These are phyloP conservation scores for Heterococcus sp. DNA, from an alignment of 108 stramenopile genomes.

Conservation along the genomic window DNA sequence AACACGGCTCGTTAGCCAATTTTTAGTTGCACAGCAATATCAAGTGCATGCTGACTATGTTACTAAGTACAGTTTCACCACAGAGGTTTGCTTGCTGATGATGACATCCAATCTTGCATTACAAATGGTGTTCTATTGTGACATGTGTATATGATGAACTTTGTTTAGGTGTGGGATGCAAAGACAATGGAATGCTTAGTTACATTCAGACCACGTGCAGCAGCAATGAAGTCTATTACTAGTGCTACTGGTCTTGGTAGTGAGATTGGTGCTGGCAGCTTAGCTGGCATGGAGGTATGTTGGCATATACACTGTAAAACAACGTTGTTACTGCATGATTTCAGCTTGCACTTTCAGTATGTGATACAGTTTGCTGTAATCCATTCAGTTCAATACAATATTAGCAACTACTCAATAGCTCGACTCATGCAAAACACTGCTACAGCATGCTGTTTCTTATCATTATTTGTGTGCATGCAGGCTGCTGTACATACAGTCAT, in stretches of 20 bases:
- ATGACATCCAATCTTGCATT: not conserved
- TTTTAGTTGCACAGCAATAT: constrained; percentile 75
- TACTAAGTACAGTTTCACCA: constrained; percentile 1
- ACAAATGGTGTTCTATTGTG: not conserved
- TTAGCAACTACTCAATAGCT: too few species aligned
- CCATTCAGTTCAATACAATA: too few species aligned
- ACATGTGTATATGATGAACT: not conserved
- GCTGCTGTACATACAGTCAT: constrained; percentile 46
- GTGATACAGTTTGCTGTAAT: too few species aligned
- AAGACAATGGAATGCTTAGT: constrained; percentile 63
- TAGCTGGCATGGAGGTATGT: not conserved
- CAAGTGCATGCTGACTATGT: constrained; percentile 62
- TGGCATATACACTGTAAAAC: too few species aligned
- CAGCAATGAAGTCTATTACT: constrained; percentile 14
- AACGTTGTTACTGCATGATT: too few species aligned
- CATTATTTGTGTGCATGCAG: constrained; percentile 12
- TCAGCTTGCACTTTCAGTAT: too few species aligned
- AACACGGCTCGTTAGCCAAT: constrained; percentile 14
- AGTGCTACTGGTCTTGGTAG: not conserved
- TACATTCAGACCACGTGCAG: constrained; percentile 48
- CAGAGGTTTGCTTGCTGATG: not conserved
- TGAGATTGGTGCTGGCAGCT: not conserved
- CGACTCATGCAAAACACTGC: too few species aligned
- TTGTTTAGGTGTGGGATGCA: constrained; percentile 73
- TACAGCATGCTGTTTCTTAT: too few species aligned